Conservation (phyloP, 331 rosid species). For the Telfairia occidentalis region DNA sequence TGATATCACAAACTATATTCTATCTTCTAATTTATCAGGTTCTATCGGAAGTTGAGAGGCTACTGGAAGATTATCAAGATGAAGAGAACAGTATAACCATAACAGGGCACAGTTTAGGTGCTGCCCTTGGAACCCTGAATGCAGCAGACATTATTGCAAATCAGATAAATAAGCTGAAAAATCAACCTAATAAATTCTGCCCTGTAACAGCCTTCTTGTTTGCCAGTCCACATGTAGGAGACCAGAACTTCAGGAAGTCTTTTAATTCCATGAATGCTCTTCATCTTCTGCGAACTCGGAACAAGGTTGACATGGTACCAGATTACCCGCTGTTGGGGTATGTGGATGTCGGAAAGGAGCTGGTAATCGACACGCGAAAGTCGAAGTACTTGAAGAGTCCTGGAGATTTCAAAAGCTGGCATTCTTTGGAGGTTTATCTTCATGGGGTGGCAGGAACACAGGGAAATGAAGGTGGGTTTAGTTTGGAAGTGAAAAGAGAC, state of each 20-base stretch:
- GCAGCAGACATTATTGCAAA: slow-evolving; percentile 48
- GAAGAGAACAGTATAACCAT: slow-evolving; percentile 63
- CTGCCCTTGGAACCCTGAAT: slow-evolving; percentile 46
- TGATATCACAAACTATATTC: background rate
- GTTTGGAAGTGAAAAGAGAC: slow-evolving; percentile 30
- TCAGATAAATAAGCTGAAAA: slow-evolving; percentile 21
- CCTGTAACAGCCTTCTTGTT: slow-evolving; percentile 44
- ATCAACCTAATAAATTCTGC: slow-evolving; percentile 22
- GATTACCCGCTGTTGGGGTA: slow-evolving; percentile 27
- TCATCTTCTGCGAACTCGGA: slow-evolving; percentile 27
- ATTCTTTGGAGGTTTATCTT: slow-evolving; percentile 37
- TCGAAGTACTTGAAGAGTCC: slow-evolving; percentile 40
- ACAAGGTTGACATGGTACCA: slow-evolving; percentile 51
- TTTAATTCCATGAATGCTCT: slow-evolving; percentile 23
- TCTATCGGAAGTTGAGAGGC: slow-evolving; percentile 26
- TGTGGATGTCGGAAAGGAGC: slow-evolving; percentile 39
- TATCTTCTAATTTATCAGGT: slow-evolving; percentile 21
- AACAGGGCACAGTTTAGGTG: slow-evolving; percentile 64
- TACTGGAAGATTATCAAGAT: slow-evolving; percentile 32
- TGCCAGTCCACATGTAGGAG: slow-evolving; percentile 50
- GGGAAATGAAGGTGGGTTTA: slow-evolving; percentile 24
- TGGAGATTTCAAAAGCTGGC: slow-evolving; percentile 26
- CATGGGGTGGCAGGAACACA: slow-evolving; percentile 57
- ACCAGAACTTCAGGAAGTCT: slow-evolving; percentile 23
- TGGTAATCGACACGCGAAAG: slow-evolving; percentile 32